Base-by-base conservation (phyloP, 1,284 basidiomycete genomes). In the Ustilago vetiveriae region DNA sequence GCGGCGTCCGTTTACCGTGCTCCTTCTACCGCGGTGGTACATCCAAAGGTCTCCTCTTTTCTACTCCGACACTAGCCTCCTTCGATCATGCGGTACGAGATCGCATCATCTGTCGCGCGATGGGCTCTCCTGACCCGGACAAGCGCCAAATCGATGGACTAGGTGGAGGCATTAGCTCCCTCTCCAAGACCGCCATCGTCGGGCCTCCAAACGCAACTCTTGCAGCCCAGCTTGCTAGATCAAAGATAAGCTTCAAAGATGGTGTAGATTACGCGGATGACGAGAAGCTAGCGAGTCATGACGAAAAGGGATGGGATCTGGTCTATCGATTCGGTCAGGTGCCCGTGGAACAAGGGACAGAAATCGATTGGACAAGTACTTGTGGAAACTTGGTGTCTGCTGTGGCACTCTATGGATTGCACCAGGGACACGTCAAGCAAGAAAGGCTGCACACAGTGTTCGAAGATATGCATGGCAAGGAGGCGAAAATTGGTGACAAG, bases 61-160 rank as follows among this genome's bases (percentile, higher is more conserved):
- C 85, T 89, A 13, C 90, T 88, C 22, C 52, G 0, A 57, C 50
- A 16, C 56, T 81, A 5, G 78, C 79, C 1, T 39, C 54, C 7
- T 79, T 47, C 26, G 33, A 57, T 23, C 60, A 51, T 9, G 57
- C 71, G 6, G 83, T 86, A 51, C 83, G 80, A 7, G 76, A 84
- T 1, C 80, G 86, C 67, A 87, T 92, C 50, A 88, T 92, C 66
- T 86, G 89, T 16, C 86, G 69, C 1, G 78, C 78, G 1, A 75
- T 92, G 90, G 91, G 91, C 16, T 91, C 89, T 2, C 91, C 91
- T 0, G 91, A 93, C 75, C 86, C 88, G 0, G 85, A 91, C 75
- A 87, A 87, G 4, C 85, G 90, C 11, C 91, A 93, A 82, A 85
- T 92, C 19, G 89, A 92, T 72, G 91, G 83, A 13, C 68, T 84